phyloP scores from a whole-genome alignment of 257 asterid species.

The Salvia hispanica region DNA sequence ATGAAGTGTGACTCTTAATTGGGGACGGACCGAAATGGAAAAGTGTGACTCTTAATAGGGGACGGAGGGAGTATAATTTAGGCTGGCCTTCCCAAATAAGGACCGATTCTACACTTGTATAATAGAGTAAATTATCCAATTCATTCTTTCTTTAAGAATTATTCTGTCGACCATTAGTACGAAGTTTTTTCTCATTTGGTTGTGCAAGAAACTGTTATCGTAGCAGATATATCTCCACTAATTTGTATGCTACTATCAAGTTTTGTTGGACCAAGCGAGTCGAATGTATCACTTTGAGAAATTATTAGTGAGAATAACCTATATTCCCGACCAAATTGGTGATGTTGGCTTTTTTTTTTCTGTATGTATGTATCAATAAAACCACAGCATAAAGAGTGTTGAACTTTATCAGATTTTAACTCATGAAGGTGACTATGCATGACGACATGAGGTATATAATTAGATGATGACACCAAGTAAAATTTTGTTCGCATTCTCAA shows the following conservation, averaged over 20 bases:
- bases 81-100: conserved; percentile 41
- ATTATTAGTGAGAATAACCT: conserved; percentile 16
- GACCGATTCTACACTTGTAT: conserved; percentile 44
- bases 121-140: conserved; percentile 36
- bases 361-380: not conserved
- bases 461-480: not conserved
- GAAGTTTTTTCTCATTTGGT: conserved; percentile 10
- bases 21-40: too few species aligned
- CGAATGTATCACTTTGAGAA: conserved; percentile 16
- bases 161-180: conserved; percentile 25
- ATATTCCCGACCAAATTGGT: conserved; percentile 23
- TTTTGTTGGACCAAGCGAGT: not conserved
- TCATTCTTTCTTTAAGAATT: conserved; percentile 23
- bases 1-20: too few species aligned
- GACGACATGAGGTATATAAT: conserved; percentile 16
- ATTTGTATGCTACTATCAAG: not conserved
- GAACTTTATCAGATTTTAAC: not conserved
- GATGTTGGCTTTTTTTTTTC: not conserved
- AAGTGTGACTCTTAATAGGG: too few species aligned
- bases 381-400: not conserved
- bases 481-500: not conserved
- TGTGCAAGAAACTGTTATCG: conserved; percentile 13
- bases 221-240: conserved; percentile 17
- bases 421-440: not conserved
- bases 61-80: too few species aligned